Conservation (phyloP, 192 early-diverging fungal species). For the Backusella westeae region DNA sequence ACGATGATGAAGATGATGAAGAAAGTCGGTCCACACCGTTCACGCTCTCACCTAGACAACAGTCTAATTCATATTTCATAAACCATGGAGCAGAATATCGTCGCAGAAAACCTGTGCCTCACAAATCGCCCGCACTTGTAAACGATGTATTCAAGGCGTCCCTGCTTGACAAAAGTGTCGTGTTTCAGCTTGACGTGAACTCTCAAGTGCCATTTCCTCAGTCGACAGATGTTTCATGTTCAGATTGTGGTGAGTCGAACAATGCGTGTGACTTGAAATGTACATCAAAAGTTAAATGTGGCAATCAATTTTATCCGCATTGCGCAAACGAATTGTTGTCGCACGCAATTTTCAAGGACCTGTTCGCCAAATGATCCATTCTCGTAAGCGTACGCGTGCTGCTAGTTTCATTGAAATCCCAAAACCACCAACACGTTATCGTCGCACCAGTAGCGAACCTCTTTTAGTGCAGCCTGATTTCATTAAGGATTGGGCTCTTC, state of each 20-base stretch:
- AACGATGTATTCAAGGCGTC: constrained; percentile 15
- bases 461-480: not conserved
- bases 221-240: not conserved
- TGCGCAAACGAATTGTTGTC: constrained; percentile 7
- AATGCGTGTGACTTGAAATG: not conserved
- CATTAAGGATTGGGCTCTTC: not conserved
- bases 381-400: not conserved
- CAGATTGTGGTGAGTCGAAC: not conserved
- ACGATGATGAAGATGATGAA: constrained; percentile 30
- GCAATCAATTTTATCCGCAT: constrained; percentile 20
- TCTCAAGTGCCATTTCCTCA: not conserved
- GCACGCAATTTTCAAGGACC: not conserved
- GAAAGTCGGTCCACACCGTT: not conserved
- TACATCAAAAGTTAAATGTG: constrained; percentile 18
- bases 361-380: not conserved
- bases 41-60: not conserved
- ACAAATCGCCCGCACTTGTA: constrained; percentile 21
- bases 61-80: not conserved
- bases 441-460: not conserved
- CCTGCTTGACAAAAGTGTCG: constrained; percentile 19
- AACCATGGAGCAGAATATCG: constrained; percentile 1
- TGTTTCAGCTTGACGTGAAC: constrained; percentile 23
- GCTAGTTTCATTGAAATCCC: constrained; percentile 14
- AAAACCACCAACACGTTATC: not conserved
- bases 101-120: constrained; percentile 20